These are phyloP conservation scores for Ocimum tenuiflorum DNA, from an alignment of 257 asterid genomes.

Conservation along the genomic window DNA sequence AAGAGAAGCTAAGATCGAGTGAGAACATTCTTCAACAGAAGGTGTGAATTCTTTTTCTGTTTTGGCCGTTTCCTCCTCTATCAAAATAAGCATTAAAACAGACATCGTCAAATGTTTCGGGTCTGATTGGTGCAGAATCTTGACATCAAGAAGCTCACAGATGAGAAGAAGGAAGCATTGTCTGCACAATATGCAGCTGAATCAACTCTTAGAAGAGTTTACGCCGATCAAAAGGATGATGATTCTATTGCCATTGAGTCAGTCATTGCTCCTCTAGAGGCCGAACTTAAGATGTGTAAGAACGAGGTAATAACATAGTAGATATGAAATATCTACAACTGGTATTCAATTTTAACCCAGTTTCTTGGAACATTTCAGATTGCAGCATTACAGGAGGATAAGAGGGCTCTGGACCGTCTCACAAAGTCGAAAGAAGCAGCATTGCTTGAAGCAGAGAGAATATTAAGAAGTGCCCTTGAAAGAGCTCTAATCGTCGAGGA, in stretches of 20 bases:
- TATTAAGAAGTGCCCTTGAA: constrained; percentile 65
- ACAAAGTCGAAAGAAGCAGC: constrained; percentile 81
- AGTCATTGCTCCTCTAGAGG: constrained; percentile 82
- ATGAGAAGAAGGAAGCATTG: constrained; percentile 68
- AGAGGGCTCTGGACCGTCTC: constrained; percentile 64
- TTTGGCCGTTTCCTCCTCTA: neutral
- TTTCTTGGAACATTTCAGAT: constrained; percentile 35
- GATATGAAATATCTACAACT: too few relatives aligned
- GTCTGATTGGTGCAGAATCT: constrained; percentile 54
- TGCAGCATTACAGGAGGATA: constrained; percentile 64
- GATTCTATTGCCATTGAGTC: constrained; percentile 57
- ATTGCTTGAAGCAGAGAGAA: constrained; percentile 71
- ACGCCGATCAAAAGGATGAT: constrained; percentile 64
- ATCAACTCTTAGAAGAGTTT: constrained; percentile 82
- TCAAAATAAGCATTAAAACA: neutral
- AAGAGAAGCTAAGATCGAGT: constrained; percentile 41
- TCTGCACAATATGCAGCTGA: constrained; percentile 89
- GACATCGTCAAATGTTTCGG: neutral
- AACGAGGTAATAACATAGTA: too few relatives aligned
- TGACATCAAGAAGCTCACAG: constrained; percentile 47
- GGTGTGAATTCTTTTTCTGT: constrained; percentile 26
- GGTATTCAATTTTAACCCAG: neutral
- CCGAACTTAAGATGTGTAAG: constrained; percentile 67
- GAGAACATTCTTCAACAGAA: constrained; percentile 58
- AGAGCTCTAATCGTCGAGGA: constrained; percentile 79